phyloP scores from a whole-genome alignment of 2,329 filamentous ascomycete genomes.

The Sphaceloma murrayae region DNA sequence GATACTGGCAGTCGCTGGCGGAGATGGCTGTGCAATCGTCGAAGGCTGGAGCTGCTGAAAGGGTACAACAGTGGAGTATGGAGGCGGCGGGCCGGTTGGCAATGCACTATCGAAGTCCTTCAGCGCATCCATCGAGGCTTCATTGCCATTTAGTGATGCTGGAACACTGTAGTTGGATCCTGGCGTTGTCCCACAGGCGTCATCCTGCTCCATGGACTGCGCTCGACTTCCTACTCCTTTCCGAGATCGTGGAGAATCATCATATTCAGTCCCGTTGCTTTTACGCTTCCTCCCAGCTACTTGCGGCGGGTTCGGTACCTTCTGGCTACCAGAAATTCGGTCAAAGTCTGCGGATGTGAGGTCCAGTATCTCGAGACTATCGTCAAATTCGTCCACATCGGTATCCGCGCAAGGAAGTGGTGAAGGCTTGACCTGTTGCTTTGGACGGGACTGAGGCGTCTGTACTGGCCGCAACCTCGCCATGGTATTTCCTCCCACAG shows the following conservation, averaged over 20 bases:
- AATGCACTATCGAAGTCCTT: constrained; percentile 33
- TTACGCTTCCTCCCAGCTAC: constrained; percentile 34
- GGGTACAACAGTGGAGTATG: constrained; percentile 40
- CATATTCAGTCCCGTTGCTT: constrained; percentile 36
- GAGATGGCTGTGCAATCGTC: background rate
- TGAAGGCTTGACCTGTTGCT: background rate
- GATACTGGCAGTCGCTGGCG: constrained; percentile 1
- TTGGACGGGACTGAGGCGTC: background rate
- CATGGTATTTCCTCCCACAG: too few species aligned
- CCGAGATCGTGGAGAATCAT: constrained; percentile 17
- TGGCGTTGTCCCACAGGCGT: too few species aligned
- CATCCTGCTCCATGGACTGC: too few species aligned
- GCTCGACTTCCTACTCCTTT: background rate
- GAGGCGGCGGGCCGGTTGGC: constrained; percentile 29
- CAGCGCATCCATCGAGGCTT: too few species aligned
- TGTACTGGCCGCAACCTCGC: background rate
- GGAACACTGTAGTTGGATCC: too few species aligned
- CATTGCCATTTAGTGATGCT: too few species aligned
- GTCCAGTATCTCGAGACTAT: constrained; percentile 28
- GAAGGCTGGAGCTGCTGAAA: too few species aligned
- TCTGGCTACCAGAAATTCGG: constrained; percentile 18
- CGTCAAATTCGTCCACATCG: constrained; percentile 11
- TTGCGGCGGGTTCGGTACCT: constrained; percentile 12
- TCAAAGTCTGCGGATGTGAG: constrained; percentile 23
- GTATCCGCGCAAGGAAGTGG: background rate